Base-by-base conservation (phyloP, 225 moss, liverwort and hornwort genomes). In the Polytrichum commune region DNA sequence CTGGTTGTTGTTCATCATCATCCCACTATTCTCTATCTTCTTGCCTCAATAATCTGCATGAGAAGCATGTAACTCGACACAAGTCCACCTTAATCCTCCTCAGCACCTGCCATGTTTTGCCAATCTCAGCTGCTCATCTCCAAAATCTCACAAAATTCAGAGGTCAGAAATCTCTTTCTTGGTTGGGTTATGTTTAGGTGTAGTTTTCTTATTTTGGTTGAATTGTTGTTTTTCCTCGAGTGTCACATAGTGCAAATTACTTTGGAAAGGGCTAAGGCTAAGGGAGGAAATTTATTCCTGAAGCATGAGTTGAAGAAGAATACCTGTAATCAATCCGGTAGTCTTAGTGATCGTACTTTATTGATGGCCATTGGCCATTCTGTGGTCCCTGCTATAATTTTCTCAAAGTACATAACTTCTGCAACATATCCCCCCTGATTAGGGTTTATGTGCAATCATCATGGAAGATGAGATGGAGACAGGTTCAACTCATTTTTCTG, bases 61-160 rank as follows among this genome's bases (percentile, higher is more conserved):
- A 26, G 24, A 63, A 63, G 16, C 62, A 23, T 63, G 25, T 63
- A 18, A 26, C 10, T 46, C 46, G 46, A 16, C 46, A 46, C 46
- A 26, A 63, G 62, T 63, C 27, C 5, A 24, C 9, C 2, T 63
- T 16, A 10, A 46, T 46, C 46, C 46, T 46, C 46, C 46, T 28
- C 62, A 63, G 62, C 16, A 26, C 18, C 8, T 27, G 27, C 62
- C 62, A 27, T 63, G 22, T 9, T 24, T 27, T 23, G 69, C 27
- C 29, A n/a, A 57, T 68, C 62, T 5, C 67, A 53, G 67, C 74
- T 53, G 68, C 68, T 24, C 74, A 68, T 30, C 28, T 68, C 28
- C 65, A 64, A 8, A 62, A 32, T 62, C 46, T 46, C 4, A 62
- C 54, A 20, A 32, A 26, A 24, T 63, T 24, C 27, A 63, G 27